These are phyloP conservation scores for Ganoderma leucocontextum DNA, from an alignment of 1,284 basidiomycete species.

Conservation along the genomic window DNA sequence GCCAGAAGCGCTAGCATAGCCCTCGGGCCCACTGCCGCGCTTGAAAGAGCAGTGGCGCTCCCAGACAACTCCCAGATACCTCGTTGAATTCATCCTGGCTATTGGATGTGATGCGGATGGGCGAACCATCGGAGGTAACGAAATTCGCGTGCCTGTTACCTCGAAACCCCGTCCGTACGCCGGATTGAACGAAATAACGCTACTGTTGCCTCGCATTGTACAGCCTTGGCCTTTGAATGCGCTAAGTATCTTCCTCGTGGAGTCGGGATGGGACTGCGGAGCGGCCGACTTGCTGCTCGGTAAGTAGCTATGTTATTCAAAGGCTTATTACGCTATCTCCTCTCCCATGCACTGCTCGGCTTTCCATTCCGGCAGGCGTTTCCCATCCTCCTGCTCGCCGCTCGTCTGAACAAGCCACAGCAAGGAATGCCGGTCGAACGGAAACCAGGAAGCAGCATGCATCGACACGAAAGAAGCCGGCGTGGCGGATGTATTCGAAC, in stretches of 20 bases:
- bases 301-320: too few relatives aligned
- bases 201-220: neutral
- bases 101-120: neutral
- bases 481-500: neutral
- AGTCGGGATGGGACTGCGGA: neutral
- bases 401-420: neutral
- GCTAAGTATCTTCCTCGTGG: neutral
- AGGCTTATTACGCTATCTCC: neutral
- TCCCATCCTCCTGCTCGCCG: neutral
- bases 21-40: neutral
- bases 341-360: neutral
- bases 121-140: neutral
- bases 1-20: neutral
- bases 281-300: too few relatives aligned
- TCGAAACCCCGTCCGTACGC: neutral
- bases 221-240: neutral
- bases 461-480: neutral
- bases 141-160: neutral
- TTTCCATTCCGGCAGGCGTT: neutral
- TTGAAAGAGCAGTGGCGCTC: neutral
- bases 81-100: neutral
- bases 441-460: conserved; percentile 7
- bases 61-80: neutral
- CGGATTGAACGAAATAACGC: neutral
- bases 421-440: conserved; percentile 13